A percentile compares a stretch with the other conserved stretches of the same genome.
Conservation (phyloP, 345 rosid genomes). For the Gossypium bickii region DNA sequence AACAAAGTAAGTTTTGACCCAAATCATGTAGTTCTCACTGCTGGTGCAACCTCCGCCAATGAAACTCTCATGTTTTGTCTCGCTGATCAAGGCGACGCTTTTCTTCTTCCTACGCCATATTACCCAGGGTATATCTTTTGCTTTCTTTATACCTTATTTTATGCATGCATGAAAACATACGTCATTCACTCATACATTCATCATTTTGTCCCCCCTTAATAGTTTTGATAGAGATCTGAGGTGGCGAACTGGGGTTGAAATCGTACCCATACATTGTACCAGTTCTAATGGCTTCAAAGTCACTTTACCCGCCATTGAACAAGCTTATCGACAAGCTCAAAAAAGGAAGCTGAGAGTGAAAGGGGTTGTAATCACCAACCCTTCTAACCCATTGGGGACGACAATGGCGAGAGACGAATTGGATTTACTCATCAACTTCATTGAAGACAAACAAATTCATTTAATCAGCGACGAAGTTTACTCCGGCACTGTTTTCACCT, state of each 20-base stretch:
- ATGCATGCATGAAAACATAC: slow-evolving; percentile 25
- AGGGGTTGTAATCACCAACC: slow-evolving; percentile 77
- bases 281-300: slow-evolving; percentile 58
- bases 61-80: slow-evolving; percentile 76
- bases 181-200: slow-evolving; percentile 19
- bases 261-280: slow-evolving; percentile 53
- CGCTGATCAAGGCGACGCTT: slow-evolving; percentile 71
- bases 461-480: slow-evolving; percentile 77
- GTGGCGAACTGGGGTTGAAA: slow-evolving; percentile 63
- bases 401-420: slow-evolving; percentile 51
- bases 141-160: slow-evolving; percentile 8
- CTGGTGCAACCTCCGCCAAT: slow-evolving; percentile 84
- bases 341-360: slow-evolving; percentile 55
- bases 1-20: slow-evolving; percentile 60
- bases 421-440: slow-evolving; percentile 58
- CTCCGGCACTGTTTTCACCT: slow-evolving; percentile 67
- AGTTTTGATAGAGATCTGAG: slow-evolving; percentile 77
- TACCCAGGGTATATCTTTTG: slow-evolving; percentile 60
- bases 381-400: slow-evolving; percentile 78
- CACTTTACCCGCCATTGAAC: slow-evolving; percentile 51
- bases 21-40: slow-evolving; percentile 58
- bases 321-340: slow-evolving; percentile 61
- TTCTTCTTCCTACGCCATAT: slow-evolving; percentile 79
- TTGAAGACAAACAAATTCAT: slow-evolving; percentile 49
- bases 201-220: slow-evolving; percentile 4